A percentile compares a stretch with the other conserved stretches of the same genome.
These are phyloP conservation scores for Deuterostichococcus epilithicus DNA, from an alignment of 139 green algal genomes.

Conservation along the genomic window DNA sequence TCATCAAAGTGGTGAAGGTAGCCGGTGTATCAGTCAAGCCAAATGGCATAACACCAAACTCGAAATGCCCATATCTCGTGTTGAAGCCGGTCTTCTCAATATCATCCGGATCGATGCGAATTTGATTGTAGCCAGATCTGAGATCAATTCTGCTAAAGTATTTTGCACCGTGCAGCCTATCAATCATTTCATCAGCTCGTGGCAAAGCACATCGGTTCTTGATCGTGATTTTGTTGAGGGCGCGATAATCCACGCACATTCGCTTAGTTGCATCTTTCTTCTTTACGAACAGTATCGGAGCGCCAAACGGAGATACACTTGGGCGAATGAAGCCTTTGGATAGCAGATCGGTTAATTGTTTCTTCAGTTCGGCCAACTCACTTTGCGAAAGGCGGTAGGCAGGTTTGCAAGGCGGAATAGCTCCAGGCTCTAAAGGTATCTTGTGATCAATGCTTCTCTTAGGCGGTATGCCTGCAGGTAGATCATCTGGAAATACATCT, in stretches of 20 bases:
- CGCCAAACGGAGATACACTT: constrained; percentile 35
- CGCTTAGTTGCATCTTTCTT: constrained; percentile 52
- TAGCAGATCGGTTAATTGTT: constrained; percentile 20
- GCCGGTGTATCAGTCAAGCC: constrained; percentile 47
- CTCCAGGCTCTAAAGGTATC: constrained; percentile 23
- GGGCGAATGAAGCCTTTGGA: constrained; percentile 20
- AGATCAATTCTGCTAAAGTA: constrained; percentile 24
- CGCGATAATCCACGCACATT: constrained; percentile 55
- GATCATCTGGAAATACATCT: no score
- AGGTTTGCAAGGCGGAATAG: constrained; percentile 13
- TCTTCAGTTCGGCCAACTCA: neutral
- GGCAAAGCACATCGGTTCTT: constrained; percentile 50
- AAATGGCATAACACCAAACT: constrained; percentile 49
- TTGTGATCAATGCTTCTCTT: constrained; percentile 12
- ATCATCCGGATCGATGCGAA: constrained; percentile 21
- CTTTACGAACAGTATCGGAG: constrained; percentile 51
- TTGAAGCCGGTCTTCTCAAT: constrained; percentile 22
- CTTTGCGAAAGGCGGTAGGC: neutral
- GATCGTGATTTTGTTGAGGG: constrained; percentile 45
- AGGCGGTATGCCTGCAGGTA: no score
- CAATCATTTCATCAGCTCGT: constrained; percentile 43
- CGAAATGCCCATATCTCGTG: constrained; percentile 32
- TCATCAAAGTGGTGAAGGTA: constrained; percentile 40
- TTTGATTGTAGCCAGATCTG: constrained; percentile 25
- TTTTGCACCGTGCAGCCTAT: constrained; percentile 27